These are phyloP conservation scores for Clarireedia hainanense DNA, from an alignment of 2,329 filamentous ascomycete species.

Conservation along the genomic window DNA sequence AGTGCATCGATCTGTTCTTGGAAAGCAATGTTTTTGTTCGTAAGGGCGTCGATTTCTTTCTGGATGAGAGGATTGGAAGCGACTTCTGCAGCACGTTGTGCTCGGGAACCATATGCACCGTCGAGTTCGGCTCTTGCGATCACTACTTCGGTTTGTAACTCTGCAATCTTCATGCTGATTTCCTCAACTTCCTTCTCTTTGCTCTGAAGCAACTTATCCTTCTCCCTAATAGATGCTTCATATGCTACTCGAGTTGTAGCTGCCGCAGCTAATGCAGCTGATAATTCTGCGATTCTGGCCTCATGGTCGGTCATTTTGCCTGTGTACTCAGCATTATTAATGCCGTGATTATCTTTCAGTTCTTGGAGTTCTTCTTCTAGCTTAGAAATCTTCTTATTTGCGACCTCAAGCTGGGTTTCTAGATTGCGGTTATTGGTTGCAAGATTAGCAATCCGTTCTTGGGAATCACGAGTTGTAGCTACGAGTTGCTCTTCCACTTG, in stretches of 20 bases:
- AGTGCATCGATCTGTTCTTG: conserved; percentile 24
- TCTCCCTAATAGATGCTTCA: conserved; percentile 17
- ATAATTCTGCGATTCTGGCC: conserved; percentile 21
- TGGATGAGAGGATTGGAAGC: conserved; percentile 50
- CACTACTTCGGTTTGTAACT: conserved; percentile 72
- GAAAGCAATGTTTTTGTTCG: conserved; percentile 34
- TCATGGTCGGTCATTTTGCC: conserved; percentile 23
- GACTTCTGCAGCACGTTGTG: conserved; percentile 59
- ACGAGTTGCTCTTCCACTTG: conserved; percentile 1
- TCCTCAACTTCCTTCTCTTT: conserved; percentile 42
- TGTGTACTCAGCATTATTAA: conserved; percentile 24
- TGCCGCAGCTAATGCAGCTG: conserved; percentile 20
- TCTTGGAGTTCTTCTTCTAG: conserved; percentile 28
- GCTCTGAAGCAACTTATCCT: conserved; percentile 25
- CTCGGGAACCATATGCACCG: conserved; percentile 78
- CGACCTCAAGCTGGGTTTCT: conserved; percentile 7
- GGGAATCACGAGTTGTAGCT: conserved; percentile 2
- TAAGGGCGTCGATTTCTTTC: conserved; percentile 50
- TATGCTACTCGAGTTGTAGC: conserved; percentile 16
- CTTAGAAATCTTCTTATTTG: conserved; percentile 24
- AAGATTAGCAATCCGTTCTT: conserved; percentile 2
- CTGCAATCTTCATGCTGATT: conserved; percentile 56
- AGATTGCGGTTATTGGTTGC: conserved; percentile 4
- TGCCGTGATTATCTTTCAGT: conserved; percentile 23
- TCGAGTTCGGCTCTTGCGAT: conserved; percentile 87